These are phyloP conservation scores for Aquilaria sinensis DNA, from an alignment of 345 rosid species.

Conservation along the genomic window DNA sequence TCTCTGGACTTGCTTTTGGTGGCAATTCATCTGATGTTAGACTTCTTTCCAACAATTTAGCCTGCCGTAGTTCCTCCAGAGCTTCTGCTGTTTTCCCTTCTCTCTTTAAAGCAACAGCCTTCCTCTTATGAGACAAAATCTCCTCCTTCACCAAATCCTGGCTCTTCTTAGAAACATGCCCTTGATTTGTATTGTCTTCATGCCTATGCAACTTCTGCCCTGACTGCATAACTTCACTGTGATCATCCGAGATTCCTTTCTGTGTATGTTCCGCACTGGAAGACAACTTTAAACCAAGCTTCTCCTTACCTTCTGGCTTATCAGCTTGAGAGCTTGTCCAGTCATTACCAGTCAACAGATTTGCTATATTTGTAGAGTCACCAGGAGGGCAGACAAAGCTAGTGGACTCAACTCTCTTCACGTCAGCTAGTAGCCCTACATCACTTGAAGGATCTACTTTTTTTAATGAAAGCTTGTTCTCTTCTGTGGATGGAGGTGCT, in stretches of 20 bases:
- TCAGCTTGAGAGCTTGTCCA: conserved; percentile 21
- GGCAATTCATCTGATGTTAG: conserved; percentile 31
- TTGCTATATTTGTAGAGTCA: conserved; percentile 25
- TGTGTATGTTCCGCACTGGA: conserved; percentile 10
- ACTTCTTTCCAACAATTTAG: conserved; percentile 70
- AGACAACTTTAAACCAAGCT: conserved; percentile 16
- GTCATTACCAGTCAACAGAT: conserved; percentile 43
- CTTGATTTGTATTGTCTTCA: conserved; percentile 24
- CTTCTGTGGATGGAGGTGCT: conserved; percentile 15
- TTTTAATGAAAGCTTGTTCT: conserved; percentile 21
- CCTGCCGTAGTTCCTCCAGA: conserved; percentile 67
- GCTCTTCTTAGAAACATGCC: conserved; percentile 26
- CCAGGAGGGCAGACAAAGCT: conserved; percentile 18
- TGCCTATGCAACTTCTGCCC: conserved; percentile 14
- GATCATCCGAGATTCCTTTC: conserved; percentile 9
- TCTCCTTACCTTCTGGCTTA: conserved; percentile 24
- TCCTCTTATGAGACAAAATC: conserved; percentile 64
- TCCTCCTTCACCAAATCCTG: conserved; percentile 44
- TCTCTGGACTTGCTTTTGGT: conserved; percentile 17
- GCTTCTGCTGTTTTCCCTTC: conserved; percentile 86
- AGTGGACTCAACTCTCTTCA: conserved; percentile 11
- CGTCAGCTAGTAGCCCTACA: conserved; percentile 14
- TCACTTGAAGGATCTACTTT: conserved; percentile 23
- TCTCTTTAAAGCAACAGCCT: conserved; percentile 70
- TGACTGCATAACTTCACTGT: conserved; percentile 14